These are phyloP conservation scores for Pleochaeta shiraiana DNA, from an alignment of 2,329 filamentous ascomycete genomes.

Conservation along the genomic window DNA sequence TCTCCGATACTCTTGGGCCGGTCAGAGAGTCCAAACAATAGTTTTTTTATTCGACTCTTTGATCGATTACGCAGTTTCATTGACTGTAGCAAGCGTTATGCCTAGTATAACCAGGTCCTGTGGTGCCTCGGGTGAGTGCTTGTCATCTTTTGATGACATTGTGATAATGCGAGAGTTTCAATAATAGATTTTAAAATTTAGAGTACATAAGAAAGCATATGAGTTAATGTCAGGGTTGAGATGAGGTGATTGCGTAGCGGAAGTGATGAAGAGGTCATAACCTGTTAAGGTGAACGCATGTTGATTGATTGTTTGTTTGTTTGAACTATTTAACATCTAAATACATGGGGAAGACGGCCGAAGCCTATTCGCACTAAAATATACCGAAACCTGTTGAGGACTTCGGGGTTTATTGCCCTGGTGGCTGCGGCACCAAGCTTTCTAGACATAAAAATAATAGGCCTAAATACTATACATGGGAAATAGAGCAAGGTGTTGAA, in stretches of 20 bases:
- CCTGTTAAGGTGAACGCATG: background rate
- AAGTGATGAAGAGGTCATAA: background rate
- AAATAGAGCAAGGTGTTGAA: too few species aligned
- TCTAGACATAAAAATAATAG: too few species aligned
- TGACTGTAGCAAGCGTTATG: background rate
- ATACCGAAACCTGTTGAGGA: too few species aligned
- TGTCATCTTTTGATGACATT: background rate
- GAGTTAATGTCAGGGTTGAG: background rate
- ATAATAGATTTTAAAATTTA: background rate
- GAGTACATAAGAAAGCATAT: background rate
- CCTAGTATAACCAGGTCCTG: background rate
- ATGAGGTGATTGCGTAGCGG: background rate
- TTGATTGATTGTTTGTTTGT: too few species aligned
- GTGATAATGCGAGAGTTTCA: background rate
- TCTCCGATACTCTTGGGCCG: background rate
- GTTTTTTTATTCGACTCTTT: background rate
- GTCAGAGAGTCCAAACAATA: background rate
- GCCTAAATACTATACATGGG: too few species aligned
- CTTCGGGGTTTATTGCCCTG: too few species aligned
- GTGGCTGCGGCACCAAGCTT: too few species aligned
- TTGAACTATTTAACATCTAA: too few species aligned
- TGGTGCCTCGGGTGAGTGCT: background rate
- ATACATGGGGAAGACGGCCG: too few species aligned
- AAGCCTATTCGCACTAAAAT: too few species aligned
- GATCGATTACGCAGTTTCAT: background rate